Evolutionary conservation across 2,329 filamentous ascomycete genomes (phyloP).

Genomic region (Diaporthe citrichinensis): DNA sequence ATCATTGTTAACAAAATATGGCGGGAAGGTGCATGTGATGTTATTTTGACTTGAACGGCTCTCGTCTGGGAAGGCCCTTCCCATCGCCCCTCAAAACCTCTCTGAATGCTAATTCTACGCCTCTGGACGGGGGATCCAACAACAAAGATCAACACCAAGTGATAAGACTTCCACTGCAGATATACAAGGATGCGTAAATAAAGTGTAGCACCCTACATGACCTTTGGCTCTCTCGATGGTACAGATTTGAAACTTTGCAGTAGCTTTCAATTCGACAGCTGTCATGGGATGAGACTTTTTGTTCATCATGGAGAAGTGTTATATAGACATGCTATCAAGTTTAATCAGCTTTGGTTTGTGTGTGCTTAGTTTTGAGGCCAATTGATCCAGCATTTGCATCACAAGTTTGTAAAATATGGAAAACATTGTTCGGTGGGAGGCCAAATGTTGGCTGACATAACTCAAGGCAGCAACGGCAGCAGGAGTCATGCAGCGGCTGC

Average conservation of each 20-base stretch:
- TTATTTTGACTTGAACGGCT: neutral
- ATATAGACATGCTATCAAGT: neutral
- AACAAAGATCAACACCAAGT: too few species aligned
- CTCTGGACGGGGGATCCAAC: too few species aligned
- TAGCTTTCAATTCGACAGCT: too few species aligned
- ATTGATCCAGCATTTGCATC: neutral
- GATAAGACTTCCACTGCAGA: too few species aligned
- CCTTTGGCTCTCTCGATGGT: too few species aligned
- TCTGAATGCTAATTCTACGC: too few species aligned
- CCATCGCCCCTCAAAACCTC: neutral
- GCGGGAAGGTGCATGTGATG: neutral
- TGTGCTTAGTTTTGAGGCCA: neutral
- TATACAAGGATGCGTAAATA: too few species aligned
- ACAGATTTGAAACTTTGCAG: too few species aligned
- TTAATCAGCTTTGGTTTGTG: neutral
- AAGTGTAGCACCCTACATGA: too few species aligned
- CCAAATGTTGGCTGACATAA: slow-evolving; percentile 9
- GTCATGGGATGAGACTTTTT: too few species aligned
- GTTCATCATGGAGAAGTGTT: neutral
- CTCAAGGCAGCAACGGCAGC: neutral
- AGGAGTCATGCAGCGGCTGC: neutral
- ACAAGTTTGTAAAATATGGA: neutral
- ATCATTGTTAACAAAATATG: neutral
- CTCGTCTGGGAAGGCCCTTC: too few species aligned
- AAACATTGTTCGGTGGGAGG: neutral